Evolutionary conservation across 371 early-diverging fungal genomes (phyloP).

Genomic region (Cladochytrium tenue): DNA sequence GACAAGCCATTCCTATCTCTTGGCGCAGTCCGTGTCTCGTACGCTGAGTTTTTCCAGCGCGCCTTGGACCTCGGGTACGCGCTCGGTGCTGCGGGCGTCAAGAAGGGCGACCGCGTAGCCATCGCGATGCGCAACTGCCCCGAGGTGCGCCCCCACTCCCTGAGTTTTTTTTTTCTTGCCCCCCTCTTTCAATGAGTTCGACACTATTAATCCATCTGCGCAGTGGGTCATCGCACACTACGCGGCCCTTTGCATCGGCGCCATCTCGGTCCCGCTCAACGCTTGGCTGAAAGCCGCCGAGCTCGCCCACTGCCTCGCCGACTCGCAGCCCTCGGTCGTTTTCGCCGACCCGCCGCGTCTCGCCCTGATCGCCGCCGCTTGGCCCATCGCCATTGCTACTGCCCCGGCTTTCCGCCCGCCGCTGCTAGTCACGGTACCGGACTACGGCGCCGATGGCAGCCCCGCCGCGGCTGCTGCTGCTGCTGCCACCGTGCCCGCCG

Average conservation of each 20-base stretch:
- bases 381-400: too few relatives aligned
- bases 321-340: neutral
- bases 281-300: slow-evolving; percentile 19
- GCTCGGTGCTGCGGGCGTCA: slow-evolving; percentile 6
- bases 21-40: slow-evolving; percentile 10
- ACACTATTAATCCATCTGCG: neutral
- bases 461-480: neutral
- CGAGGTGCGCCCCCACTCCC: slow-evolving; percentile 2
- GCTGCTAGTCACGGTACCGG: neutral
- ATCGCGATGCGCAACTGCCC: slow-evolving; percentile 27
- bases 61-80: slow-evolving; percentile 9
- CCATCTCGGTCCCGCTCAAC: slow-evolving; percentile 23
- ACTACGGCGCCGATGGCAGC: neutral
- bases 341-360: neutral
- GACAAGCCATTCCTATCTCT: slow-evolving; percentile 3
- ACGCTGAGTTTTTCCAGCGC: slow-evolving; percentile 3
- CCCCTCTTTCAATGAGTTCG: neutral
- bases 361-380: too few relatives aligned
- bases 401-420: too few relatives aligned
- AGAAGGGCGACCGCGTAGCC: slow-evolving; percentile 28
- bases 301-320: neutral
- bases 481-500: neutral
- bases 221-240: slow-evolving; percentile 14
- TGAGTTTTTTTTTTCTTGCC: neutral
- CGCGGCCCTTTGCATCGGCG: slow-evolving; percentile 4